Conservation (phyloP, 192 early-diverging fungal genomes). For the Chytriomyces hyalinus region DNA sequence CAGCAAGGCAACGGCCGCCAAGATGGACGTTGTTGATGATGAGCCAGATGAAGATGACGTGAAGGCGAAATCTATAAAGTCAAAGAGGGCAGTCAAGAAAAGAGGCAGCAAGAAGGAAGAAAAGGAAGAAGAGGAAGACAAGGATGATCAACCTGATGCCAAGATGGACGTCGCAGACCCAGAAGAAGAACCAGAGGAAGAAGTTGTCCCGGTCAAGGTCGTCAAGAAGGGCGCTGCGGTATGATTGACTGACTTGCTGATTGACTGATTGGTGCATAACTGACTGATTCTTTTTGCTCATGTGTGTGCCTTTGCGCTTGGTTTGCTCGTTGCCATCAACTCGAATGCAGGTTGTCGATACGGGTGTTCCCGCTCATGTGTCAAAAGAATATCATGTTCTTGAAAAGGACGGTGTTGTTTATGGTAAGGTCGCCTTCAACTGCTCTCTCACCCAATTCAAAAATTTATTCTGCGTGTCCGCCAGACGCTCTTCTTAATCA, state of each 20-base stretch:
- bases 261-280: background rate
- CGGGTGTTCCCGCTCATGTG: conserved; percentile 24
- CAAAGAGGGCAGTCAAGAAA: conserved; percentile 5
- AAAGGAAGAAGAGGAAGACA: conserved; percentile 16
- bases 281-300: background rate
- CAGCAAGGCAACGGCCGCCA: background rate
- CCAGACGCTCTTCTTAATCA: conserved; percentile 72
- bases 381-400: conserved; percentile 40
- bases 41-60: background rate
- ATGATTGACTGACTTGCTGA: background rate
- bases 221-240: conserved; percentile 51
- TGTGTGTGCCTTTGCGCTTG: background rate
- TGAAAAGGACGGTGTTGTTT: conserved; percentile 42
- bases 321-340: too few species aligned
- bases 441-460: background rate
- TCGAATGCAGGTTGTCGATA: conserved; percentile 43
- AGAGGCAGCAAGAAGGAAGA: conserved; percentile 1
- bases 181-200: conserved; percentile 33
- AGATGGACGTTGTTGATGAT: conserved; percentile 4
- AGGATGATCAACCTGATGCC: background rate
- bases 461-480: conserved; percentile 15
- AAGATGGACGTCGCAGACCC: conserved; percentile 24
- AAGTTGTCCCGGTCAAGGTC: conserved; percentile 37
- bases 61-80: background rate
- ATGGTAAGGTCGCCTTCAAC: conserved; percentile 32